A percentile compares a stretch with the other conserved stretches of the same genome.
Conservation (phyloP, 2,329 filamentous ascomycete species). For the Colletotrichum sp. region DNA sequence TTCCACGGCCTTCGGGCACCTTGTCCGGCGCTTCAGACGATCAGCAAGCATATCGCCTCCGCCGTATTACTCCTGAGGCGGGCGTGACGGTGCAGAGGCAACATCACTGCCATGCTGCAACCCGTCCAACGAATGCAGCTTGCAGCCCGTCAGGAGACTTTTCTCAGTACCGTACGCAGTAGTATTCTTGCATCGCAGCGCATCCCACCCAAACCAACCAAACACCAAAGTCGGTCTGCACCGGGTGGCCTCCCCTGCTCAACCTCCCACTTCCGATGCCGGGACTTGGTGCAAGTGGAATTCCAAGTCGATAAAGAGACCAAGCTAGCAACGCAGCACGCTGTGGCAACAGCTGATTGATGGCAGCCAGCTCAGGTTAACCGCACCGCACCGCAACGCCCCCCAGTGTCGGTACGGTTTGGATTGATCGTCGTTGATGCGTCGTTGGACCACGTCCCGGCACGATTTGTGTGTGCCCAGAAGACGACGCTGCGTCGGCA, state of each 20-base stretch:
- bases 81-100: not conserved
- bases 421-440: slow-evolving; percentile 11
- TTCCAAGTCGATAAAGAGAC: not conserved
- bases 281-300: not conserved
- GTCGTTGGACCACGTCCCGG: slow-evolving; percentile 13
- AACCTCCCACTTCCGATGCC: not conserved
- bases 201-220: not conserved
- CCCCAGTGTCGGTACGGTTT: not conserved
- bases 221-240: not conserved
- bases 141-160: not conserved
- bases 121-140: not conserved
- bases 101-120: slow-evolving; percentile 2
- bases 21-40: not conserved
- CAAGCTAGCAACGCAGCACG: slow-evolving; percentile 6
- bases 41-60: not conserved
- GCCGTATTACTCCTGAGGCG: not conserved
- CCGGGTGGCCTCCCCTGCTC: not conserved
- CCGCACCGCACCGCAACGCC: not conserved
- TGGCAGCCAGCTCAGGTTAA: not conserved
- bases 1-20: not conserved
- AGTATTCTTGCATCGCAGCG: not conserved
- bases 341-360: slow-evolving; percentile 21
- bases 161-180: not conserved
- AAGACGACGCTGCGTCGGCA: not conserved
- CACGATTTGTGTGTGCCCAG: not conserved